Evolutionary conservation across 176 grass and related monocot species (phyloP).

Genomic region (Carex scoparia): DNA sequence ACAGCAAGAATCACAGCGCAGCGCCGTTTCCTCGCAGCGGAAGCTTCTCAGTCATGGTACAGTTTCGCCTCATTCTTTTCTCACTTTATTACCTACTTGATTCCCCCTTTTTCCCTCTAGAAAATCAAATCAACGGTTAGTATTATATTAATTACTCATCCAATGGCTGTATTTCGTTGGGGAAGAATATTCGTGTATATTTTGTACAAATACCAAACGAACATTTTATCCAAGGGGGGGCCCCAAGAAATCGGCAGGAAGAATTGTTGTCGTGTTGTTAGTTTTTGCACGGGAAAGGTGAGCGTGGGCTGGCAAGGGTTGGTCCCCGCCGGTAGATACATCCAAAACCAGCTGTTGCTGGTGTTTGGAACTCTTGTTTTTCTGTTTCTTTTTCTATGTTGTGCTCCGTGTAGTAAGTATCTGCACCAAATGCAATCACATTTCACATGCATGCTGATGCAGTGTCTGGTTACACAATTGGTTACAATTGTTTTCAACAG

Average conservation of each 20-base stretch:
- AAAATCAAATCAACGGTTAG: background rate
- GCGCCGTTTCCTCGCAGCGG: background rate
- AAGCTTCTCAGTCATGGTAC: conserved; percentile 16
- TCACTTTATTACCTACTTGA: background rate
- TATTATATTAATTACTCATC: background rate
- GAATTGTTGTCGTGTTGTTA: conserved; percentile 9
- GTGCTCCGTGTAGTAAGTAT: background rate
- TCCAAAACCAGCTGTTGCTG: conserved; percentile 21
- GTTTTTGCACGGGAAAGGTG: conserved; percentile 5
- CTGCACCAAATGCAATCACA: background rate
- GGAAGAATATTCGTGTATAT: background rate
- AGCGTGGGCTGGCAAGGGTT: background rate
- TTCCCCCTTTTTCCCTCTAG: background rate
- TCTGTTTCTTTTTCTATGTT: background rate
- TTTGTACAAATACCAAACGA: background rate
- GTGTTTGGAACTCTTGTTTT: background rate
- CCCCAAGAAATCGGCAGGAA: background rate
- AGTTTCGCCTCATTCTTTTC: background rate
- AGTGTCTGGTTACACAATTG: background rate
- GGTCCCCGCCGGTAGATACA: conserved; percentile 14
- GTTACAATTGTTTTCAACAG: background rate
- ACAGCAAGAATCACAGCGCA: conserved; percentile 2
- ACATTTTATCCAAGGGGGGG: background rate
- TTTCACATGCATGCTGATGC: background rate
- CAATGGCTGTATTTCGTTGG: background rate